Percentiles rank a stretch among this genome's conserved stretches.
These are phyloP conservation scores for Anaeromyces robustus DNA, from an alignment of 192 early-diverging fungal species.

Conservation along the genomic window DNA sequence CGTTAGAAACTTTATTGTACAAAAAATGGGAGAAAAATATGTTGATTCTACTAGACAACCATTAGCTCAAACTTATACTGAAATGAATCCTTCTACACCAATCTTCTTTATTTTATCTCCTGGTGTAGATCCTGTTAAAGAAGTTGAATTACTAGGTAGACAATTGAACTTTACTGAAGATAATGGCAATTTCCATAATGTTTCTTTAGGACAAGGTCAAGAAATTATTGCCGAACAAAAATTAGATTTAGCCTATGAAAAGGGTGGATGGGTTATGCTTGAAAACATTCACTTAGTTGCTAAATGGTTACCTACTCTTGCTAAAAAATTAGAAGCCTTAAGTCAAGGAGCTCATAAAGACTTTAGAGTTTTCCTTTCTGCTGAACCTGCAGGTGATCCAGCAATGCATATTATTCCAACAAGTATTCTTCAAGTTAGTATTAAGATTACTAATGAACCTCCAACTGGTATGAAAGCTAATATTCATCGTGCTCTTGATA, in stretches of 20 bases:
- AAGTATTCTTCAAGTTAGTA: conserved; percentile 46
- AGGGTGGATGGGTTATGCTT: conserved; percentile 53
- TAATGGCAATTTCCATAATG: conserved; percentile 47
- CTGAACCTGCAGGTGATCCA: conserved; percentile 46
- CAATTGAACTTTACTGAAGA: conserved; percentile 32
- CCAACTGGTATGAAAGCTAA: conserved; percentile 56
- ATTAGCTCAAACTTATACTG: conserved; percentile 27
- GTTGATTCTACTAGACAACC: conserved; percentile 34
- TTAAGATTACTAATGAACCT: conserved; percentile 54
- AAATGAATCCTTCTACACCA: conserved; percentile 37
- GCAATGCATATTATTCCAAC: conserved; percentile 44
- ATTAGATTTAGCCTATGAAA: conserved; percentile 37
- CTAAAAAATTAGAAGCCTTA: conserved; percentile 45
- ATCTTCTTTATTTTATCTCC: conserved; percentile 53
- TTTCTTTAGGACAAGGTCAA: conserved; percentile 51
- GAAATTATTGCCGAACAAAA: conserved; percentile 52
- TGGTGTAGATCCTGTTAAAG: conserved; percentile 53
- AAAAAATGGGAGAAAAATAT: conserved; percentile 42
- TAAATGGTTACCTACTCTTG: conserved; percentile 45
- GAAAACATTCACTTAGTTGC: conserved; percentile 55
- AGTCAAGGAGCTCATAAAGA: conserved; percentile 26
- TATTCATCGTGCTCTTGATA: conserved; percentile 48
- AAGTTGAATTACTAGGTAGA: conserved; percentile 42
- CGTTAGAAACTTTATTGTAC: conserved; percentile 31
- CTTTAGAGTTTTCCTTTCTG: conserved; percentile 40